Evolutionary conservation across 1,284 basidiomycete genomes (phyloP).

Genomic region (Ceratobasidium papillatum): DNA sequence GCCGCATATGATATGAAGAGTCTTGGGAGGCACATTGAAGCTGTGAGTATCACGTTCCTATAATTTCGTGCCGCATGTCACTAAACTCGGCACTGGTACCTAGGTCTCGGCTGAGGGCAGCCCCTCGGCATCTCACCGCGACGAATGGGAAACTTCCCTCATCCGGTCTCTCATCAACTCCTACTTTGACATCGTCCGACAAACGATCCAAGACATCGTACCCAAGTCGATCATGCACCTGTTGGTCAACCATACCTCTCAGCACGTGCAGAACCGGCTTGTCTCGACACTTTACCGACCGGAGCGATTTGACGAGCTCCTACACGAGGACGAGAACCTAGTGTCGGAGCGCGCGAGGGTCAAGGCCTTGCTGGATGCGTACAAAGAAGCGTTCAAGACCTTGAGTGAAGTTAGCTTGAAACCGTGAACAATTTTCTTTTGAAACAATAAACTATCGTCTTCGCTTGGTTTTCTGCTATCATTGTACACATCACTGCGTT

Average conservation of each 20-base stretch:
- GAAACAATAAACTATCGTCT: constrained; percentile 5
- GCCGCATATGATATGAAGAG: constrained; percentile 99
- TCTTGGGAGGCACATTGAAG: constrained; percentile 93
- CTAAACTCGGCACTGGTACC: neutral
- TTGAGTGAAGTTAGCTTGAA: constrained; percentile 80
- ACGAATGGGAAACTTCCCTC: constrained; percentile 96
- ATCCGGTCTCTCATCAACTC: constrained; percentile 94
- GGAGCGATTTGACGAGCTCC: constrained; percentile 86
- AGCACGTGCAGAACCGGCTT: constrained; percentile 94
- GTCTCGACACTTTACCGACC: constrained; percentile 95
- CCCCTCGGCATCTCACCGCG: constrained; percentile 72
- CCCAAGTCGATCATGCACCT: constrained; percentile 98
- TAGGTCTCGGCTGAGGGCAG: constrained; percentile 69
- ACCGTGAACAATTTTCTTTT: constrained; percentile 36
- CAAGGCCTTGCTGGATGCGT: constrained; percentile 94
- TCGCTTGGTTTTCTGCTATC: neutral
- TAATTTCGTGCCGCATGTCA: neutral
- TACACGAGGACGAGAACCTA: constrained; percentile 96
- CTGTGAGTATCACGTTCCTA: constrained; percentile 63
- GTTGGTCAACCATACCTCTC: constrained; percentile 95
- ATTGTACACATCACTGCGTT: neutral
- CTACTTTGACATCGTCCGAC: constrained; percentile 96
- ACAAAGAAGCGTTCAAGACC: constrained; percentile 95
- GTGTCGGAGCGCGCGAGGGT: constrained; percentile 93
- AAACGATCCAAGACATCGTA: constrained; percentile 95